Percentiles rank a stretch among this genome's conserved stretches.
phyloP scores from a whole-genome alignment of 2,329 filamentous ascomycete species.

The Penicillium sp. region DNA sequence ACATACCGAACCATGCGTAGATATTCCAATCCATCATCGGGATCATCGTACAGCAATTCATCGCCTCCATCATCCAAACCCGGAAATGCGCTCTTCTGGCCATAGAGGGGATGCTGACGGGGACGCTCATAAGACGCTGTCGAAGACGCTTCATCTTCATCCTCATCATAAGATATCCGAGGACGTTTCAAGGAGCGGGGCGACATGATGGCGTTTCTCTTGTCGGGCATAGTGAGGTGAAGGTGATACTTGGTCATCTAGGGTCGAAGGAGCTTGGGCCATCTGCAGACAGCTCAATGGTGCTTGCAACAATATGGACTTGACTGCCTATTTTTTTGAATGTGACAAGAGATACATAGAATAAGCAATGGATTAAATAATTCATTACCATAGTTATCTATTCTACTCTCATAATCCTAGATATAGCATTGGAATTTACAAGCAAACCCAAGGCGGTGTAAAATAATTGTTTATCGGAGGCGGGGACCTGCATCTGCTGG shows the following conservation, averaged over 20 bases:
- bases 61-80: constrained; percentile 53
- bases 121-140: constrained; percentile 37
- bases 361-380: too few species aligned
- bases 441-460: neutral
- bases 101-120: constrained; percentile 62
- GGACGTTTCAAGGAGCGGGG: constrained; percentile 30
- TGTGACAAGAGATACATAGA: neutral
- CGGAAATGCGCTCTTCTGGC: constrained; percentile 70
- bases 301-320: neutral
- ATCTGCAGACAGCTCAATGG: neutral
- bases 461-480: neutral
- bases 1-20: constrained; percentile 68
- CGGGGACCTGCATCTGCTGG: neutral
- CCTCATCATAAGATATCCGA: constrained; percentile 30
- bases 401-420: neutral
- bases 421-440: neutral
- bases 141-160: constrained; percentile 26
- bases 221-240: constrained; percentile 31
- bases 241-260: constrained; percentile 4
- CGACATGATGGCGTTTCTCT: constrained; percentile 30
- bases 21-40: constrained; percentile 67
- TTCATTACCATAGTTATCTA: neutral
- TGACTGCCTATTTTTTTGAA: neutral
- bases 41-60: constrained; percentile 66
- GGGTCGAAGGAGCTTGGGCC: constrained; percentile 28